Percentiles rank a stretch among this genome's conserved stretches.
Evolutionary conservation across 2,329 filamentous ascomycete genomes (phyloP).

Genomic region (Fusarium marasasianum): DNA sequence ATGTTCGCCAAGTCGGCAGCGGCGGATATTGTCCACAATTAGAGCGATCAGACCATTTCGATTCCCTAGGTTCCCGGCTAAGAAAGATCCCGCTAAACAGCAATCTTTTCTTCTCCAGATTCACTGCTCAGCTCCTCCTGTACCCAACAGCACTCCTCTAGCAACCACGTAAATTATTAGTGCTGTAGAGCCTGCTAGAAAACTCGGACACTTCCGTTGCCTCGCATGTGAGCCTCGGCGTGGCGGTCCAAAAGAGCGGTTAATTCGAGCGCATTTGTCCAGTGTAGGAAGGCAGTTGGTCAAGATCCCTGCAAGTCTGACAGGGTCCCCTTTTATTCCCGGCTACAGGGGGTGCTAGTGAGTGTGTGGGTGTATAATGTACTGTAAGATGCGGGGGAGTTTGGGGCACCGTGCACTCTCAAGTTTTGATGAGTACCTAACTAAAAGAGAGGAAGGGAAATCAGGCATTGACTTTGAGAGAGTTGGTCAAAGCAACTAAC

Average conservation of each 20-base stretch:
- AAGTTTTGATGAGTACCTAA: not conserved
- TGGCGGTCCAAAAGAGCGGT: conserved; percentile 31
- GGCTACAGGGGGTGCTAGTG: conserved; percentile 16
- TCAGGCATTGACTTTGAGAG: not conserved
- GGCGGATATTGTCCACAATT: conserved; percentile 17
- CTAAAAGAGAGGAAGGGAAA: not conserved
- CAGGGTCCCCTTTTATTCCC: conserved; percentile 19
- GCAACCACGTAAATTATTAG: not conserved
- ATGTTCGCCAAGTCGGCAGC: conserved; percentile 33
- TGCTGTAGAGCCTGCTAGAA: not conserved
- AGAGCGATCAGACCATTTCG: conserved; percentile 6
- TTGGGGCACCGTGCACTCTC: conserved; percentile 17
- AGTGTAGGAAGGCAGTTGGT: conserved; percentile 34
- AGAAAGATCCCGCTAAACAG: not conserved
- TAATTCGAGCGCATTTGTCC: conserved; percentile 17
- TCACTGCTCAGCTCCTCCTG: not conserved
- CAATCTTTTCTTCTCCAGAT: not conserved
- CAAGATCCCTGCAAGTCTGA: conserved; percentile 11
- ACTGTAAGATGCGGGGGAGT: conserved; percentile 34
- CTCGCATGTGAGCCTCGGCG: conserved; percentile 37
- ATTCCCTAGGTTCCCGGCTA: not conserved
- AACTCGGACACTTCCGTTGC: not conserved
- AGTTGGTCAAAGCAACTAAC: not conserved
- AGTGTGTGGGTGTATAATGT: not conserved
- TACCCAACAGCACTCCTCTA: not conserved